Conservation (phyloP, 2,329 filamentous ascomycete genomes). For the Pyrenophora seminiperda region DNA sequence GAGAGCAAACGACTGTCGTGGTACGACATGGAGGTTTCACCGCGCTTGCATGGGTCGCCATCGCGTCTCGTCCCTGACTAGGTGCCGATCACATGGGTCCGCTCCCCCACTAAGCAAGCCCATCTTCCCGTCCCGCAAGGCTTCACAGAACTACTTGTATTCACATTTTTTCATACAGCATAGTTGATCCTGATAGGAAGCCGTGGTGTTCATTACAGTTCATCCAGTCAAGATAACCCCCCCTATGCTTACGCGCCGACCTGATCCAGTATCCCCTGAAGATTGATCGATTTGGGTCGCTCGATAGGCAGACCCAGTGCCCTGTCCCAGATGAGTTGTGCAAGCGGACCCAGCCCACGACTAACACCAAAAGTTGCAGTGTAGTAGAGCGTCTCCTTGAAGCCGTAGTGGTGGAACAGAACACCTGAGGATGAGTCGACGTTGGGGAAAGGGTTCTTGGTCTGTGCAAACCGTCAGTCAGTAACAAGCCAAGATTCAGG, state of each 20-base stretch:
- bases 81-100: conserved; percentile 15
- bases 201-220: not conserved
- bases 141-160: not conserved
- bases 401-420: conserved; percentile 96
- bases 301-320: conserved; percentile 94
- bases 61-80: conserved; percentile 20
- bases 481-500: not conserved
- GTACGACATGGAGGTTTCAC: conserved; percentile 12
- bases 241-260: conserved; percentile 38
- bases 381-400: conserved; percentile 97
- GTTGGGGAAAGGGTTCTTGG: conserved; percentile 97
- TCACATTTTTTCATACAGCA: not conserved
- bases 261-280: conserved; percentile 78
- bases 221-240: not conserved
- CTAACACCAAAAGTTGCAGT: conserved; percentile 73
- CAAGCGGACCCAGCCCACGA: conserved; percentile 79
- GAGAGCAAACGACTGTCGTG: conserved; percentile 19
- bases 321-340: conserved; percentile 95
- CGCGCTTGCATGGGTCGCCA: conserved; percentile 9
- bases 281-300: conserved; percentile 95
- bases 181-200: not conserved
- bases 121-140: conserved; percentile 1
- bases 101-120: conserved; percentile 2
- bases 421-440: conserved; percentile 93
- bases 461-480: conserved; percentile 53